Evolutionary conservation across 2,329 filamentous ascomycete species (phyloP).

Genomic region (Cercospora berteroae): DNA sequence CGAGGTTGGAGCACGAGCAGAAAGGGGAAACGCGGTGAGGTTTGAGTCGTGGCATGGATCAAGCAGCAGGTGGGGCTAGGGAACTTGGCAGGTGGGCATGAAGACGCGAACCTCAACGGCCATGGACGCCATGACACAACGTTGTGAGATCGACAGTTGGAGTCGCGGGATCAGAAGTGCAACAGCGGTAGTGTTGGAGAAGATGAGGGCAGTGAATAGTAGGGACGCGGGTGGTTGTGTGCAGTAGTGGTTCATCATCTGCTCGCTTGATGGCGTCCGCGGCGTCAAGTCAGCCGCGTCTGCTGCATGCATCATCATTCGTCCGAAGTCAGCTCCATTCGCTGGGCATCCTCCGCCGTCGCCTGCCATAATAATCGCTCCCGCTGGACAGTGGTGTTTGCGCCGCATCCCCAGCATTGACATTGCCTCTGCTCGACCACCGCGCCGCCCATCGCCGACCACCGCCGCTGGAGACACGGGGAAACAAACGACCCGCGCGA

Average conservation of each 20-base stretch:
- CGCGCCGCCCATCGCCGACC: background rate
- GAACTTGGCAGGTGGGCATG: background rate
- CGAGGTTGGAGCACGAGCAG: background rate
- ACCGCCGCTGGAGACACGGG: background rate
- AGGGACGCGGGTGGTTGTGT: background rate
- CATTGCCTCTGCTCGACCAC: background rate
- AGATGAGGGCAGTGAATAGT: background rate
- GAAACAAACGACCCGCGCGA: background rate
- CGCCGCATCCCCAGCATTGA: background rate
- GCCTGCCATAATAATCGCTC: background rate
- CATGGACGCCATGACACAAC: background rate
- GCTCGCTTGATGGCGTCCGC: background rate
- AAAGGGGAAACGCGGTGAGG: background rate
- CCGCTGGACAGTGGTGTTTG: background rate
- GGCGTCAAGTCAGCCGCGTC: constrained; percentile 1
- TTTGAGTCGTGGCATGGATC: background rate
- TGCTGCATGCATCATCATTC: constrained; percentile 1
- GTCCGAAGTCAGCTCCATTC: background rate
- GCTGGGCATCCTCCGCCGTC: background rate
- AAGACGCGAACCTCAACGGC: background rate
- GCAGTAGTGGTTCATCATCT: background rate
- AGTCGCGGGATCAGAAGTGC: background rate
- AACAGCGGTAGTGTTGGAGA: background rate
- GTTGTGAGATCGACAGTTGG: background rate
- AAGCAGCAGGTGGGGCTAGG: background rate